A percentile compares a stretch with the other conserved stretches of the same genome.
Evolutionary conservation across 257 asterid species (phyloP).

Genomic region (Forsythia suspensa): DNA sequence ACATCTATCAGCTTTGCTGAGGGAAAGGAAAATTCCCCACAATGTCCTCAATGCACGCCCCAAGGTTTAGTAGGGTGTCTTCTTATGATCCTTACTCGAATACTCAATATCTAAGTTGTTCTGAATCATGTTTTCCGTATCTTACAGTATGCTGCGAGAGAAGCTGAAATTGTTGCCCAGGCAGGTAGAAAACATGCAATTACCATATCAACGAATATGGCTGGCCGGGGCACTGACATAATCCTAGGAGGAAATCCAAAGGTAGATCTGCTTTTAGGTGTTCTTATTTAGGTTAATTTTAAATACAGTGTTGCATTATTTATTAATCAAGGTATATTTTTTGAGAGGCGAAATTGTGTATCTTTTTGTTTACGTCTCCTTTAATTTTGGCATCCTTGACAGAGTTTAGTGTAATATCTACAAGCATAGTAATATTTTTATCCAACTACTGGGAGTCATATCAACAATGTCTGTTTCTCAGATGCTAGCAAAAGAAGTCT

Average conservation of each 20-base stretch:
- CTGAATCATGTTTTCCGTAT: conserved; percentile 11
- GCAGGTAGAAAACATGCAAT: conserved; percentile 96
- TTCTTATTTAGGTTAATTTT: not conserved
- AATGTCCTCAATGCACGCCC: conserved; percentile 98
- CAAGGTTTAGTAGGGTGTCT: conserved; percentile 54
- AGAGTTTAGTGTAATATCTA: conserved; percentile 6
- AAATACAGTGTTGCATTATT: not conserved
- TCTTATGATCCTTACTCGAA: conserved; percentile 19
- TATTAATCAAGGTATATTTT: not conserved
- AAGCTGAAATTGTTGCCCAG: conserved; percentile 96
- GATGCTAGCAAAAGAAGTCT: conserved; percentile 90
- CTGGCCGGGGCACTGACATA: conserved; percentile 98
- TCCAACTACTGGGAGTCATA: conserved; percentile 1
- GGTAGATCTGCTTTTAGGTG: conserved; percentile 41
- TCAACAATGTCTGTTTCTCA: conserved; percentile 30
- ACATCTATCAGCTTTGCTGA: conserved; percentile 72
- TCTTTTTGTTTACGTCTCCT: not conserved
- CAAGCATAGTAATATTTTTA: conserved; percentile 7
- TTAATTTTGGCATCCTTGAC: not conserved
- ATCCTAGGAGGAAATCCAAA: conserved; percentile 99
- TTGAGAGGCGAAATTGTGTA: not conserved
- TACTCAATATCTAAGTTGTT: conserved; percentile 9
- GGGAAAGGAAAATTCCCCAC: conserved; percentile 75
- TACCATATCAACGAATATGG: conserved; percentile 97
- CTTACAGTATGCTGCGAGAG: conserved; percentile 94